These are phyloP conservation scores for Daldinia bambusicola DNA, from an alignment of 495 filamentous ascomycete genomes.

Conservation along the genomic window DNA sequence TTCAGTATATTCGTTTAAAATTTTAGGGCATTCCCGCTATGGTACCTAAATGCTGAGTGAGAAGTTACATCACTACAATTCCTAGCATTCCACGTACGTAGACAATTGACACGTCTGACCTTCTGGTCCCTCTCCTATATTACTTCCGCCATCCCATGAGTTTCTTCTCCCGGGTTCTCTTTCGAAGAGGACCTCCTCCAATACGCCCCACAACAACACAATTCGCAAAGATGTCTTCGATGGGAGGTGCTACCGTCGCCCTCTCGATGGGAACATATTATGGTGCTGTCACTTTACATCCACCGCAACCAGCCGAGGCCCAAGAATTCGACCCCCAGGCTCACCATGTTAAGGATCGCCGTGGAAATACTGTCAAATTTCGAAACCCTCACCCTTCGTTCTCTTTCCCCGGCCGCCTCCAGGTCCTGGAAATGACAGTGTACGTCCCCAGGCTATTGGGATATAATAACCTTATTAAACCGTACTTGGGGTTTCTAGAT, in stretches of 20 bases:
- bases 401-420: conserved; percentile 10
- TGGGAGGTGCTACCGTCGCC: conserved; percentile 24
- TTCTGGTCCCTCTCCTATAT: neutral
- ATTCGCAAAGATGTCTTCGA: conserved; percentile 32
- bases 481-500: neutral
- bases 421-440: conserved; percentile 9
- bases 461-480: neutral
- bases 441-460: conserved; percentile 9
- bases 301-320: conserved; percentile 26
- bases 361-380: conserved; percentile 51
- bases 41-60: conserved; percentile 5
- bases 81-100: neutral
- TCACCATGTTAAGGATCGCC: conserved; percentile 51
- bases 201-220: conserved; percentile 10
- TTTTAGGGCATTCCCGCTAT: too few species aligned
- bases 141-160: conserved; percentile 15
- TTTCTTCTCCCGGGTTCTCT: conserved; percentile 29
- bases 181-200: conserved; percentile 19
- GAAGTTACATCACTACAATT: neutral
- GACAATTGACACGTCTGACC: neutral
- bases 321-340: conserved; percentile 42
- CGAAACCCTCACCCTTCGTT: conserved; percentile 51
- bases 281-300: conserved; percentile 42
- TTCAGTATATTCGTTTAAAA: too few species aligned
- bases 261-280: conserved; percentile 43